Base-by-base conservation (phyloP, 2,329 filamentous ascomycete species). In the Escovopsis weberi region DNA sequence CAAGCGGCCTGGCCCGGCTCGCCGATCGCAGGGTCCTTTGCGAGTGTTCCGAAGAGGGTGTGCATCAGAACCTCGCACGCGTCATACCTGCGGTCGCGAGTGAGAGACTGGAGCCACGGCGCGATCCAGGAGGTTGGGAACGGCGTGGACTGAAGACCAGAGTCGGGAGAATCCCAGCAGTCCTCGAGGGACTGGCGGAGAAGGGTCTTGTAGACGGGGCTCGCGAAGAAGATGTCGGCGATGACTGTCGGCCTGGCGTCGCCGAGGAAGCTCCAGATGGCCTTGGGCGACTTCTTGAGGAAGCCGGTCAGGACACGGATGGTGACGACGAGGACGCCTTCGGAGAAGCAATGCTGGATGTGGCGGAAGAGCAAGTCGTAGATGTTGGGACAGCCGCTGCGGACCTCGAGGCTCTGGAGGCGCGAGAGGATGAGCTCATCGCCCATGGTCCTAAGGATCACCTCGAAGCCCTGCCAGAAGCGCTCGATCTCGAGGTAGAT, bases 231-330 rank as follows among this genome's bases (percentile, higher is more conserved):
- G 48, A 87, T 75, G 56, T 95, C 87, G n/a, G 86, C 77, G 39
- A 96, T 77, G 32, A 81, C 78, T 36, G 80, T 79, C 3, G 86
- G 82, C 1, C 84, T 82, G 40, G 89, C 85, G 28, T 85, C 76
- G 40, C 83, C 80, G 63, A 94, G 81, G 2, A 86, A 81, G 52
- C 86, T 82, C 89, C 89, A 95, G 52, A 95, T 91, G 37, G 84
- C 82, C 43, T 74, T 74, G 0, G 86, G 74, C 0, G 85, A 82
- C 52, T 84, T 87, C 49, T 80, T 74, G 41, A 95, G 67, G 12
- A 95, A 70, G 11, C 68, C 68, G 37, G 75, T 76, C 47, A 94
- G 73, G 1, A 80, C 78, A 43, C 78, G 75, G 38, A 94, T 69
- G 12, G 91, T 68, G 45, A 80, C 72, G 11, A 78, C 68, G 45